phyloP scores from a whole-genome alignment of 192 early-diverging fungal genomes.

The Entomortierella lignicola region DNA sequence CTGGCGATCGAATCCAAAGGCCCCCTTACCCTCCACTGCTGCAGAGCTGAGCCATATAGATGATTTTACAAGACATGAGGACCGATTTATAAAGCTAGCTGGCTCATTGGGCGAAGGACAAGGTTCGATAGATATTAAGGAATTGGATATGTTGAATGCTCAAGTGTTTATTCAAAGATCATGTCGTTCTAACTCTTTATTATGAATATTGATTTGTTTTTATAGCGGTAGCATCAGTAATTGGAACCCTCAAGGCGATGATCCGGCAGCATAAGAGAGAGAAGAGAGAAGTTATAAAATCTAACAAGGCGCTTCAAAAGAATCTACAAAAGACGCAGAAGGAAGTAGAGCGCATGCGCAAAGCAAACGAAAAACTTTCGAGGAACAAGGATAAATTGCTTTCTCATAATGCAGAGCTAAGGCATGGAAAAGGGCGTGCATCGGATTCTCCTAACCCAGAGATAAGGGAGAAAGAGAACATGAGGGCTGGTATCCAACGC shows the following conservation, averaged over 20 bases:
- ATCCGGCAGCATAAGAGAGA: constrained; percentile 37
- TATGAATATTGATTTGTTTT: neutral
- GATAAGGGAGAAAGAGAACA: constrained; percentile 7
- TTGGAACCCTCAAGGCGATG: constrained; percentile 40
- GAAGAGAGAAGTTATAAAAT: constrained; percentile 14
- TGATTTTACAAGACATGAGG: constrained; percentile 9
- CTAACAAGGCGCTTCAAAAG: constrained; percentile 19
- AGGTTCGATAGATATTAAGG: constrained; percentile 14
- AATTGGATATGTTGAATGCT: neutral
- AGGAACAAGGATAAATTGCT: neutral
- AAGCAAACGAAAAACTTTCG: constrained; percentile 35
- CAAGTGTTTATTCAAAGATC: neutral
- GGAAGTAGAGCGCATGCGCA: constrained; percentile 14
- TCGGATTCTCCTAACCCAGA: neutral
- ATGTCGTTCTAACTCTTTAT: neutral
- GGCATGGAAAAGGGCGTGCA: neutral
- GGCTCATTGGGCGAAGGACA: constrained; percentile 38
- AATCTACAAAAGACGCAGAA: constrained; percentile 17
- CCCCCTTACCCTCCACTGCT: neutral
- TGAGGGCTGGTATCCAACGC: constrained; percentile 3
- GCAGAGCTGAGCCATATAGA: constrained; percentile 7
- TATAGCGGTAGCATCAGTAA: constrained; percentile 28
- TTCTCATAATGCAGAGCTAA: neutral
- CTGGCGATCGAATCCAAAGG: neutral
- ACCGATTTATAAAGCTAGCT: constrained; percentile 30